phyloP scores from a whole-genome alignment of 305 asterid species.

The Fraxinus albicans region DNA sequence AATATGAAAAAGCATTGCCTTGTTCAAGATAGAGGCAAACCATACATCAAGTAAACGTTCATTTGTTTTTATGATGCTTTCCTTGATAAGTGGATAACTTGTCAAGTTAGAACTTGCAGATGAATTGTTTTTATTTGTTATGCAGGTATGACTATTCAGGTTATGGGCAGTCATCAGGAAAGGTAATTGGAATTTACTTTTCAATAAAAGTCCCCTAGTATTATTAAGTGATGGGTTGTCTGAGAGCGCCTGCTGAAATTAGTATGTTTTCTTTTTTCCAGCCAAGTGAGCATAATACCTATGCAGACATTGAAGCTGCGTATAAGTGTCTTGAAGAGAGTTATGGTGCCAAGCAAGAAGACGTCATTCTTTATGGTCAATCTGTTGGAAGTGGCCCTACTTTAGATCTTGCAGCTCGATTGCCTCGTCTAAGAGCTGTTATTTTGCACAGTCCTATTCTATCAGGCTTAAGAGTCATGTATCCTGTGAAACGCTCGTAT shows the following conservation, averaged over 20 bases:
- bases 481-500: constrained; percentile 92
- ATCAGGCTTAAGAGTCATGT: constrained; percentile 95
- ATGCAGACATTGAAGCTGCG: constrained; percentile 94
- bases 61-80: not conserved
- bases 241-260: constrained; percentile 22
- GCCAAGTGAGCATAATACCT: constrained; percentile 98
- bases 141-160: constrained; percentile 97
- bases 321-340: constrained; percentile 87
- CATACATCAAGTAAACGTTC: not conserved
- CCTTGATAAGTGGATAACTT: not conserved
- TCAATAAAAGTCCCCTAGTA: not conserved
- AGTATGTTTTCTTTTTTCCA: constrained; percentile 38
- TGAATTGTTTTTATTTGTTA: not conserved
- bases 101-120: not conserved
- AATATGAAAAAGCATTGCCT: not conserved
- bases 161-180: constrained; percentile 95
- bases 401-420: constrained; percentile 83
- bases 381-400: constrained; percentile 99
- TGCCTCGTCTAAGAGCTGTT: constrained; percentile 82
- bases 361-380: constrained; percentile 86
- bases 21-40: not conserved
- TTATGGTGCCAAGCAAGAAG: constrained; percentile 94
- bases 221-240: constrained; percentile 19
- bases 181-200: constrained; percentile 47
- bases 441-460: constrained; percentile 94